Evolutionary conservation across 371 early-diverging fungal species (phyloP), one percentile per base, ranked within the genome.

Genomic region (Mucor lusitanicus): DNA sequence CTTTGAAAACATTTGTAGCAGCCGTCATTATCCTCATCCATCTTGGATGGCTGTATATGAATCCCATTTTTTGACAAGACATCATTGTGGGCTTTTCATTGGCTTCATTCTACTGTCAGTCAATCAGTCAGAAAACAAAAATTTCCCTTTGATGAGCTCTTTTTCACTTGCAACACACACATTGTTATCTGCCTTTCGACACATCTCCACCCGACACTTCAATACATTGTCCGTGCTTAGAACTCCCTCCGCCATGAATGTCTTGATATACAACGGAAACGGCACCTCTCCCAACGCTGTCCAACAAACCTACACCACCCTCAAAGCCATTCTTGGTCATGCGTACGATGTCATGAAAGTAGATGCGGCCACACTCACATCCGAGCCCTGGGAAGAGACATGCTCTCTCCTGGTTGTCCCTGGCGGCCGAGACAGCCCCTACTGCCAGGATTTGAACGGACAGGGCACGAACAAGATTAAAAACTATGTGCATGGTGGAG

Each of bases 371-470:
- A 85, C 86, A 5, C 77, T 97, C 28, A 64, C 72, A 9, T 75
- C 72, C 1, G 93, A 93, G 57, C 93, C 96, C 2, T 98, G 97
- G 97, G 88, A 93, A 75, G 83, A 80, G 4, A 83, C 88, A 1
- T 91, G 95, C 6, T 86, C 90, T 0, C 73, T 95, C 54, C 71
- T 97, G 0, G 95, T 96, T 6, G 79, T 98, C 17, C 96, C 96
- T 2, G 97, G 97, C 28, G 97, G 96, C 0, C 81, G 94, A 35
- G 96, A 96, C 73, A 55, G 91, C 46, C 94, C 94, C 3, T 95
- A 92, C 65, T 83, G 89, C 30, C 75, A 84, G 8, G 85, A 88
- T 61, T 82, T 96, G 44, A 75, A 82, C 25, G 91, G 91, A 2
- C 60, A 62, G 25, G 81, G 82, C 54, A 87, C 90, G 55, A 61